phyloP scores from a whole-genome alignment of 2,329 filamentous ascomycete genomes.

The Stenocarpella maydis region DNA sequence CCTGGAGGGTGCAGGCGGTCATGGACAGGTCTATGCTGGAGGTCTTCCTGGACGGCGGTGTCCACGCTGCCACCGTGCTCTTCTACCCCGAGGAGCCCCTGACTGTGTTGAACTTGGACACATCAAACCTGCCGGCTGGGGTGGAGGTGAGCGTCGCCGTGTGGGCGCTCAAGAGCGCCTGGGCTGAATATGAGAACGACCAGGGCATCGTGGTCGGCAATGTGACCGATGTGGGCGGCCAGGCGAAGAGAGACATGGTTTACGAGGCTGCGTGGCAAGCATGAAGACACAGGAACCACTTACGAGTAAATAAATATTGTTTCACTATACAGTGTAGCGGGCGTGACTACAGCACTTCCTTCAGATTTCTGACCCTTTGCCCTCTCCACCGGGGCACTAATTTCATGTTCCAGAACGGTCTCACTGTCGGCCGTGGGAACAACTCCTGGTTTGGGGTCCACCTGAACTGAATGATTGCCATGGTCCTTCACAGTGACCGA shows the following conservation, averaged over 20 bases:
- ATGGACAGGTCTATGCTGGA: slow-evolving; percentile 64
- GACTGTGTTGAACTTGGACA: slow-evolving; percentile 46
- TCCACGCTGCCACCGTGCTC: slow-evolving; percentile 56
- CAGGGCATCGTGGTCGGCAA: slow-evolving; percentile 41
- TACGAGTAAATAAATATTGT: not conserved
- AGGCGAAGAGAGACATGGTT: slow-evolving; percentile 36
- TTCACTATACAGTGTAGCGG: not conserved
- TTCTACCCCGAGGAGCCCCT: slow-evolving; percentile 58
- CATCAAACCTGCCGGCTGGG: slow-evolving; percentile 46
- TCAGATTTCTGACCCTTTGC: not conserved
- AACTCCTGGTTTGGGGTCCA: too few species aligned
- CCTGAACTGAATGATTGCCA: too few species aligned
- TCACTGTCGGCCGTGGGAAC: too few species aligned
- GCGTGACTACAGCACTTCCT: not conserved
- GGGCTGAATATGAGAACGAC: slow-evolving; percentile 42
- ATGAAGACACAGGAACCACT: not conserved
- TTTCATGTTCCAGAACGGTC: too few species aligned
- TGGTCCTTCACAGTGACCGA: too few species aligned
- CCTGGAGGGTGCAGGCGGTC: slow-evolving; percentile 52
- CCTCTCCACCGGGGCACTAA: too few species aligned
- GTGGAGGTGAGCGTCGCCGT: slow-evolving; percentile 47
- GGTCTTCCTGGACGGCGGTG: slow-evolving; percentile 61
- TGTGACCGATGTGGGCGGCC: slow-evolving; percentile 31
- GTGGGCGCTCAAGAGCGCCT: slow-evolving; percentile 49
- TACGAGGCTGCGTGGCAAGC: slow-evolving; percentile 34